Evolutionary conservation across 2,329 filamentous ascomycete genomes (phyloP).

Genomic region (Penicillium corylophilum): DNA sequence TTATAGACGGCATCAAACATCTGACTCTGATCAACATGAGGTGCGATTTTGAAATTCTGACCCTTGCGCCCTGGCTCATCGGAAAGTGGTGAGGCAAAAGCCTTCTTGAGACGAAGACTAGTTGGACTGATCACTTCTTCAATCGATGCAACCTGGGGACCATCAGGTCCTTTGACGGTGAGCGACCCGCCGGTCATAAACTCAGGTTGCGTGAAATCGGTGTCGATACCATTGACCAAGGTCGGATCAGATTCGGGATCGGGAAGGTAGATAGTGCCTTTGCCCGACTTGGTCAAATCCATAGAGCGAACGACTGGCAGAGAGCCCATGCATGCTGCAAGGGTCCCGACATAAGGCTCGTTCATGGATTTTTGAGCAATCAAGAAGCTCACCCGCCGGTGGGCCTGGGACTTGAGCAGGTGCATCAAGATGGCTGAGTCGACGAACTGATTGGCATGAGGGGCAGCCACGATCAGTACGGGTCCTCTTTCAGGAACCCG

Average conservation of each 20-base stretch:
- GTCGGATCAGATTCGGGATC: constrained; percentile 79
- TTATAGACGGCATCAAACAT: constrained; percentile 91
- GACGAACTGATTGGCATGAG: constrained; percentile 96
- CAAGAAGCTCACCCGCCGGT: constrained; percentile 81
- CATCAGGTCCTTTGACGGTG: constrained; percentile 69
- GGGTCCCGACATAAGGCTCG: constrained; percentile 79
- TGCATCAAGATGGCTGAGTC: constrained; percentile 89
- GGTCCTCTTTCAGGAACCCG: constrained; percentile 82
- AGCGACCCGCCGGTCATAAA: constrained; percentile 75
- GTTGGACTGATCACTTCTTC: constrained; percentile 72
- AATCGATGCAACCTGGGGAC: constrained; percentile 77
- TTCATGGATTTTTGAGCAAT: constrained; percentile 93
- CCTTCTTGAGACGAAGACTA: constrained; percentile 78
- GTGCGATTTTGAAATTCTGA: constrained; percentile 77
- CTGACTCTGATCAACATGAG: constrained; percentile 84
- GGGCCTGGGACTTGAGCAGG: constrained; percentile 79
- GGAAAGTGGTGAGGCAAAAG: constrained; percentile 71
- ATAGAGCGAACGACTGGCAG: constrained; percentile 87
- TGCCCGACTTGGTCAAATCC: constrained; percentile 75
- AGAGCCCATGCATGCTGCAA: constrained; percentile 77
- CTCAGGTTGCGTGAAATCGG: constrained; percentile 70
- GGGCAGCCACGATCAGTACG: constrained; percentile 89
- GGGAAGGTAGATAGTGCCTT: constrained; percentile 78
- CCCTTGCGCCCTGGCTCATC: constrained; percentile 49
- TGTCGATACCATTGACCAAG: constrained; percentile 72